Evolutionary conservation across 306 rosid species (phyloP).

Genomic region (Inga oerstediana): DNA sequence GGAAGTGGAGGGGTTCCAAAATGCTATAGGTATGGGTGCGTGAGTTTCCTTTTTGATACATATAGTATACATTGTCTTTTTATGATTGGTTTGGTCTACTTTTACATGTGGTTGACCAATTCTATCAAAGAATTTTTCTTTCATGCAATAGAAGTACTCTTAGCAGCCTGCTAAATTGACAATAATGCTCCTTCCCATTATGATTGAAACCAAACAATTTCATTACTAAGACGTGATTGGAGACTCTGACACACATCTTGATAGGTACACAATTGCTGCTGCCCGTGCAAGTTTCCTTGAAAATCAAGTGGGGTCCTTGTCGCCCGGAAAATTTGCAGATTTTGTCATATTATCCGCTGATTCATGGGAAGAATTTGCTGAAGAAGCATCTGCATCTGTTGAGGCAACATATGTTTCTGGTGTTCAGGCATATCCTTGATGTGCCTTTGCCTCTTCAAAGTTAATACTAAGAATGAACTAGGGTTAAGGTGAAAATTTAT

Average conservation of each 20-base stretch:
- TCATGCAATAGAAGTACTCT: conserved; percentile 3
- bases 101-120: neutral
- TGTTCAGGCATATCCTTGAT: conserved; percentile 65
- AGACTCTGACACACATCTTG: conserved; percentile 9
- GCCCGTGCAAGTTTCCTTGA: conserved; percentile 89
- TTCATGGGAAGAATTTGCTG: conserved; percentile 67
- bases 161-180: conserved; percentile 3
- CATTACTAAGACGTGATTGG: conserved; percentile 14
- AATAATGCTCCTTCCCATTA: neutral
- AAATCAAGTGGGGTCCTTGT: conserved; percentile 66
- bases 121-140: neutral
- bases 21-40: neutral
- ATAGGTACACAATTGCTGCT: conserved; percentile 80
- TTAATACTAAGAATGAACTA: neutral
- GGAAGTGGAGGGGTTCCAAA: too few relatives aligned
- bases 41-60: neutral
- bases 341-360: conserved; percentile 66
- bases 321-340: conserved; percentile 79
- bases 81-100: neutral
- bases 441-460: neutral
- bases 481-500: too few relatives aligned
- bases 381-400: conserved; percentile 61
- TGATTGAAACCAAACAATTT: conserved; percentile 16
- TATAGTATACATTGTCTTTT: neutral
- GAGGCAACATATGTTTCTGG: conserved; percentile 83